Percentiles rank a stretch among this genome's conserved stretches.
Evolutionary conservation across 2,329 filamentous ascomycete species (phyloP).

Genomic region (Seiridium unicorne): DNA sequence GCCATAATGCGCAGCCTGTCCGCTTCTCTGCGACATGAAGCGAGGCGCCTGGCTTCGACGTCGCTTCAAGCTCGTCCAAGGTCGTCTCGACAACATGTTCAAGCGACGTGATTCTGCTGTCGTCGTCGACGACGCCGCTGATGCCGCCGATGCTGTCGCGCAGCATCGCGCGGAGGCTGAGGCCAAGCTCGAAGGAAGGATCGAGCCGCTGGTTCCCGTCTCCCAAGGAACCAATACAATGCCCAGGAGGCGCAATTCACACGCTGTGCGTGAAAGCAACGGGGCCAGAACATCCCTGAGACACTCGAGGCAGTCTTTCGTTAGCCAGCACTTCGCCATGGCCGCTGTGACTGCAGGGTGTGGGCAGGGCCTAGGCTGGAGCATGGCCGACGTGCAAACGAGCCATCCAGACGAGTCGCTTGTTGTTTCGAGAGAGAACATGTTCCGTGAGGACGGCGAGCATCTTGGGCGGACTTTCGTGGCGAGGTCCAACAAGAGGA

Average conservation of each 20-base stretch:
- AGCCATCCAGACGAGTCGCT: not conserved
- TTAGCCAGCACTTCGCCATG: not conserved
- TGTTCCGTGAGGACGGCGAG: not conserved
- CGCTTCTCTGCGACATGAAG: not conserved
- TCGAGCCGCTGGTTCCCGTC: not conserved
- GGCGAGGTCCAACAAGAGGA: not conserved
- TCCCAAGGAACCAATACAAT: not conserved
- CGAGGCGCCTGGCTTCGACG: not conserved
- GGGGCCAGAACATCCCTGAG: not conserved
- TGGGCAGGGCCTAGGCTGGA: not conserved
- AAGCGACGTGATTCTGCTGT: not conserved
- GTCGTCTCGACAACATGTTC: not conserved
- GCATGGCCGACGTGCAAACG: not conserved
- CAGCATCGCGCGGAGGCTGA: slow-evolving; percentile 1
- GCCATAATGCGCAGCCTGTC: not conserved
- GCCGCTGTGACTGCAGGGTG: not conserved
- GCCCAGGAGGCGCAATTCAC: not conserved
- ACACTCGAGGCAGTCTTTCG: not conserved
- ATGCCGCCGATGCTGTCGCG: not conserved
- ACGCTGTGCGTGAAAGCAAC: not conserved
- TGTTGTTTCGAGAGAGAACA: not conserved
- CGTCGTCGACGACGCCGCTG: not conserved
- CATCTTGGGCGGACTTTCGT: not conserved
- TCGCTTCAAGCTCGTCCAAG: not conserved
- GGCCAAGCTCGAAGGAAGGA: slow-evolving; percentile 1